Evolutionary conservation across 345 rosid genomes (phyloP).

Genomic region (Heritiera fomes): DNA sequence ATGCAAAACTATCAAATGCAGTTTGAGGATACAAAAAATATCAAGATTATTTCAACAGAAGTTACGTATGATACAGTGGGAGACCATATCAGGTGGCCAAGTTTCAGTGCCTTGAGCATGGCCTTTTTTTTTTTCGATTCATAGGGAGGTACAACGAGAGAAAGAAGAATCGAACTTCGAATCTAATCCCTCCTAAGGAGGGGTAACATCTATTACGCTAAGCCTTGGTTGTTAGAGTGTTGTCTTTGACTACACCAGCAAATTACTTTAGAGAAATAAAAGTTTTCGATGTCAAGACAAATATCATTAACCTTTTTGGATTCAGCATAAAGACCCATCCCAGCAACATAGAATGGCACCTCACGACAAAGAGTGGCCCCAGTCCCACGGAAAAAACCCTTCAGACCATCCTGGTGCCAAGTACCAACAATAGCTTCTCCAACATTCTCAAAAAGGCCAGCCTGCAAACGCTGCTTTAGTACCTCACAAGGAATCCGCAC

Average conservation of each 20-base stretch:
- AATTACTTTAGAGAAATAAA: neutral
- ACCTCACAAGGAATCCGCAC: conserved; percentile 97
- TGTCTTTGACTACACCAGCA: neutral
- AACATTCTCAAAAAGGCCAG: conserved; percentile 83
- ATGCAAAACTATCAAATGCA: neutral
- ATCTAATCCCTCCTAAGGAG: too few species aligned
- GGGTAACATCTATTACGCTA: too few species aligned
- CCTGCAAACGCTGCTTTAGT: conserved; percentile 95
- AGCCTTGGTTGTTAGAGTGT: too few species aligned
- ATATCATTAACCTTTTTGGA: conserved; percentile 83
- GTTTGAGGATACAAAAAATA: neutral
- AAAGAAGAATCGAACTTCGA: too few species aligned
- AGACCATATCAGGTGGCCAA: neutral
- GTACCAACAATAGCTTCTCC: conserved; percentile 92
- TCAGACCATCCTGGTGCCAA: conserved; percentile 90
- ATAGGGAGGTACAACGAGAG: too few species aligned
- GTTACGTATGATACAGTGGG: neutral
- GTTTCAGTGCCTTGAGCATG: neutral
- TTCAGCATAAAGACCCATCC: conserved; percentile 89
- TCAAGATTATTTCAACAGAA: neutral
- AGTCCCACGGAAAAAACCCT: conserved; percentile 96
- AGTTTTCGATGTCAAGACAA: neutral
- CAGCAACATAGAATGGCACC: conserved; percentile 96
- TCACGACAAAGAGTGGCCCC: conserved; percentile 97
- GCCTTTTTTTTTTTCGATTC: too few species aligned